Conservation (phyloP, 2,329 filamentous ascomycete genomes). For the Allantophomopsis lycopodina region DNA sequence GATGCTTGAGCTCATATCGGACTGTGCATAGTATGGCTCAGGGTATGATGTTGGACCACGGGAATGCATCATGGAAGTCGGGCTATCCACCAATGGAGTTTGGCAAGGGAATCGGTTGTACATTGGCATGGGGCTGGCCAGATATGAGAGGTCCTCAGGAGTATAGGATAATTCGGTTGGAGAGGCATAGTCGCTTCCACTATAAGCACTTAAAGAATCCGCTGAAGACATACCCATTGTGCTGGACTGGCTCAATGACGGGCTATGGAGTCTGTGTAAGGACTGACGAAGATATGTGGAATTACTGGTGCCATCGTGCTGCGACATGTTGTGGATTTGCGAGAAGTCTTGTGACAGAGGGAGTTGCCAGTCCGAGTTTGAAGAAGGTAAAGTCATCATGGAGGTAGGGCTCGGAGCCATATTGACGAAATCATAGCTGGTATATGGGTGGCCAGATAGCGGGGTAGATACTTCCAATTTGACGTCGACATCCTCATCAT, state of each 20-base stretch:
- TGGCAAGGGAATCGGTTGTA: constrained; percentile 41
- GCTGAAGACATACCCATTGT: constrained; percentile 13
- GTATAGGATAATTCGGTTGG: constrained; percentile 38
- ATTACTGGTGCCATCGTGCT: constrained; percentile 12
- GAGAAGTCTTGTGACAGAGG: constrained; percentile 13
- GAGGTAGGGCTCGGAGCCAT: constrained; percentile 18
- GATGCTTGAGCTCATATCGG: constrained; percentile 45
- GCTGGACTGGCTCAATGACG: constrained; percentile 25
- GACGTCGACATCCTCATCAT: constrained; percentile 15
- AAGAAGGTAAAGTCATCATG: constrained; percentile 10
- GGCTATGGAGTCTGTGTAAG: constrained; percentile 31
- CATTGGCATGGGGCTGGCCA: constrained; percentile 39
- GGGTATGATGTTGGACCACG: constrained; percentile 45
- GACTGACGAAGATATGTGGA: constrained; percentile 30
- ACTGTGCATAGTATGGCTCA: constrained; percentile 45
- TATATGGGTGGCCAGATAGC: constrained; percentile 14
- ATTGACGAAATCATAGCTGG: constrained; percentile 24
- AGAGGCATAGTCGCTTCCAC: constrained; percentile 41
- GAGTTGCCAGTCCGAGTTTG: constrained; percentile 15
- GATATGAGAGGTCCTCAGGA: constrained; percentile 39
- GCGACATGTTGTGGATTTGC: constrained; percentile 12
- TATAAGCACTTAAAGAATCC: constrained; percentile 37
- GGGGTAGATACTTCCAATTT: constrained; percentile 14
- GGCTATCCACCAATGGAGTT: constrained; percentile 38
- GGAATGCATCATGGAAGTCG: constrained; percentile 37